Conservation (phyloP, 2,329 filamentous ascomycete species). For the Ustulina deusta region DNA sequence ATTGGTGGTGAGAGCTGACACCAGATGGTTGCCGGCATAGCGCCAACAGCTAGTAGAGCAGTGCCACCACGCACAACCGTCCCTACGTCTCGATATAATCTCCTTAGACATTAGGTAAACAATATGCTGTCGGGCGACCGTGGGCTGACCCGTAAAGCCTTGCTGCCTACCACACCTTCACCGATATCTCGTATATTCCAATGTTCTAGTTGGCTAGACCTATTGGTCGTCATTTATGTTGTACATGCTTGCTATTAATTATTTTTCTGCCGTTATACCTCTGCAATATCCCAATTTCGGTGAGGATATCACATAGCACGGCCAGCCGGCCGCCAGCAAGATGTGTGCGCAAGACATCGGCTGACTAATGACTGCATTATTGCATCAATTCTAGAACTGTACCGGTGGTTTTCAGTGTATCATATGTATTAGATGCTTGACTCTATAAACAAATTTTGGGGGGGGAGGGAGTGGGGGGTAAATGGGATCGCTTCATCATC, state of each 20-base stretch:
- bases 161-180: slow-evolving; percentile 6
- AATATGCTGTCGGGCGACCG: slow-evolving; percentile 21
- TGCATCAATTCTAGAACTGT: background rate
- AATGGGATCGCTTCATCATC: background rate
- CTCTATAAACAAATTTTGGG: no score
- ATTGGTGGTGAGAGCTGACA: slow-evolving; percentile 16
- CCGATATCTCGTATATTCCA: slow-evolving; percentile 9
- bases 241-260: background rate
- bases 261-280: background rate
- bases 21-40: background rate
- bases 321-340: background rate
- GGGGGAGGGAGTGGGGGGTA: no score
- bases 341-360: background rate
- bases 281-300: background rate
- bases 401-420: background rate
- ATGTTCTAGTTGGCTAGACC: background rate
- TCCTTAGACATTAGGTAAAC: background rate
- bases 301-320: background rate
- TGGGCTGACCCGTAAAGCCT: slow-evolving; percentile 33
- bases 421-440: background rate
- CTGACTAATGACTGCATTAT: background rate
- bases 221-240: background rate
- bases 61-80: slow-evolving; percentile 9
- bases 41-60: slow-evolving; percentile 10
- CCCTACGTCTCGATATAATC: background rate